Conservation (phyloP, 768 basidiomycete genomes). For the Myochromella boudieri region DNA sequence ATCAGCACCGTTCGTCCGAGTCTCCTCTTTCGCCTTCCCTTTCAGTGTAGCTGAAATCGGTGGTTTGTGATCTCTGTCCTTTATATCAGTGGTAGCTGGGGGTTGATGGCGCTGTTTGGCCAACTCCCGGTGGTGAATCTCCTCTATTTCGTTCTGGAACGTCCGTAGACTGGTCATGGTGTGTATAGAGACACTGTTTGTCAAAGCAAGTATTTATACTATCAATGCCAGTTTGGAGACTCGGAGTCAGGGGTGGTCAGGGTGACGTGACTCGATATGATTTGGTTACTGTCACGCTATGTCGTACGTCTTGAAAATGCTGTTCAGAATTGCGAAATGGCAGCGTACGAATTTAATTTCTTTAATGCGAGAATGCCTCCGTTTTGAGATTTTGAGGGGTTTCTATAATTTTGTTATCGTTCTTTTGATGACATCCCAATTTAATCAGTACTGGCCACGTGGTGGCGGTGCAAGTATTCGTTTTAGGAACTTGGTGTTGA, state of each 20-base stretch:
- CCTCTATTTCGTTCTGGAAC: conserved; percentile 77
- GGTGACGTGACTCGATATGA: conserved; percentile 15
- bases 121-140: conserved; percentile 68
- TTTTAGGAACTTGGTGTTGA: too few species aligned
- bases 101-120: conserved; percentile 55
- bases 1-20: conserved; percentile 14
- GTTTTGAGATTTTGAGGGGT: too few species aligned
- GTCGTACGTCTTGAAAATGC: too few species aligned
- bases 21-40: conserved; percentile 42
- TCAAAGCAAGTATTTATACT: conserved; percentile 12
- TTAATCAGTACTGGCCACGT: too few species aligned
- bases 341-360: too few species aligned
- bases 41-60: conserved; percentile 23
- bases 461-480: conserved; percentile 9
- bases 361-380: too few species aligned
- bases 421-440: too few species aligned
- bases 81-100: conserved; percentile 26
- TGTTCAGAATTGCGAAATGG: too few species aligned
- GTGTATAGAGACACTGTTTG: neutral
- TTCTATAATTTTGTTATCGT: too few species aligned
- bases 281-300: conserved; percentile 1
- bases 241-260: conserved; percentile 20
- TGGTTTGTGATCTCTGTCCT: conserved; percentile 28
- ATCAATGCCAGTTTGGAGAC: neutral
- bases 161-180: conserved; percentile 56